phyloP scores from a whole-genome alignment of 257 asterid genomes.

The Solanum chiquidenum region DNA sequence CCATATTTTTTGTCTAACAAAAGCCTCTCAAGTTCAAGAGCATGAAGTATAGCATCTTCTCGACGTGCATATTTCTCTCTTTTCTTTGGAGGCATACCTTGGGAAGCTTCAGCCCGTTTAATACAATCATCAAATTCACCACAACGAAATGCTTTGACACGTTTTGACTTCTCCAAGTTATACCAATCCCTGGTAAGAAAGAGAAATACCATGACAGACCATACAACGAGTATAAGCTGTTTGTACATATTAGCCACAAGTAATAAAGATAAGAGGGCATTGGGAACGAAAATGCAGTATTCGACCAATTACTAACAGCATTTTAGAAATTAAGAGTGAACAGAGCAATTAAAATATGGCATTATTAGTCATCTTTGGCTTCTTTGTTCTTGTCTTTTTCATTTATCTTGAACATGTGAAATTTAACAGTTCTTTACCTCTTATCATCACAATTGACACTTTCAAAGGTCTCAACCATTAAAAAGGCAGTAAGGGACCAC shows the following conservation, averaged over 20 bases:
- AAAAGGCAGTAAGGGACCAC: not conserved
- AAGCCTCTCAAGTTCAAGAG: slow-evolving; percentile 88
- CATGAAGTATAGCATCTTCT: slow-evolving; percentile 98
- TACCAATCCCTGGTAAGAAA: slow-evolving; percentile 80
- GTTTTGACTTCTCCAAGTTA: slow-evolving; percentile 96
- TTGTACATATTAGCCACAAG: not conserved
- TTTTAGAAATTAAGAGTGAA: not conserved
- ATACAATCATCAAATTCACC: slow-evolving; percentile 95
- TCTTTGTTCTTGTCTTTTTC: not conserved
- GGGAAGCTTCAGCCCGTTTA: slow-evolving; percentile 92
- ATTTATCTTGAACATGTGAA: not conserved
- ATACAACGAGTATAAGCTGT: not conserved
- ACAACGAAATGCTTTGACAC: slow-evolving; percentile 91
- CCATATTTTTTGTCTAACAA: slow-evolving; percentile 63
- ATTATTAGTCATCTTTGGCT: not conserved
- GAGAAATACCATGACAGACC: not conserved
- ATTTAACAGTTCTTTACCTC: not conserved
- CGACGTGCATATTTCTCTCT: slow-evolving; percentile 98
- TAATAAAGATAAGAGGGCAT: not conserved
- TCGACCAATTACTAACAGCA: not conserved
- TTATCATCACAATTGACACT: not conserved
- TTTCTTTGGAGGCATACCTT: slow-evolving; percentile 93
- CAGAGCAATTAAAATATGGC: not conserved
- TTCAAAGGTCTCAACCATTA: not conserved
- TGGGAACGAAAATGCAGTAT: not conserved